phyloP scores from a whole-genome alignment of 2,329 filamentous ascomycete genomes.

The Colletotrichum sidae region DNA sequence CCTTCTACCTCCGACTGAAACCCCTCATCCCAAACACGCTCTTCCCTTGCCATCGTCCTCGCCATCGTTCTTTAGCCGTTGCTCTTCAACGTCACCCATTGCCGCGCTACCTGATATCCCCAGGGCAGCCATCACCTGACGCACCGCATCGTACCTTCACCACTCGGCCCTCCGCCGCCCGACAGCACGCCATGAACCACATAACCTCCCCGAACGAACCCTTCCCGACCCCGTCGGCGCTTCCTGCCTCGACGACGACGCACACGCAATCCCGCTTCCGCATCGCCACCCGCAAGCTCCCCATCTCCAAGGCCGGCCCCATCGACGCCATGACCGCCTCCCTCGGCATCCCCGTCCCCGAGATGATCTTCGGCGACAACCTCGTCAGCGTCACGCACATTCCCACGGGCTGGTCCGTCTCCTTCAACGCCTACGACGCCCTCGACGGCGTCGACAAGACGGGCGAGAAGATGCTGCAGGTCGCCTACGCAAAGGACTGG shows the following conservation, averaged over 20 bases:
- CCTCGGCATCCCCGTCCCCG: slow-evolving; percentile 88
- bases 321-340: slow-evolving; percentile 86
- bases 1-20: slow-evolving; percentile 27
- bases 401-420: slow-evolving; percentile 80
- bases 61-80: too few relatives aligned
- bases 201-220: slow-evolving; percentile 59
- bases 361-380: slow-evolving; percentile 99
- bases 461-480: slow-evolving; percentile 88
- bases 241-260: slow-evolving; percentile 65
- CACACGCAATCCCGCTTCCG: slow-evolving; percentile 75
- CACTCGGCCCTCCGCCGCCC: too few relatives aligned
- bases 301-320: slow-evolving; percentile 90
- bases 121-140: too few relatives aligned
- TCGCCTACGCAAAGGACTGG: slow-evolving; percentile 94
- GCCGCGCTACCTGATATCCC: too few relatives aligned
- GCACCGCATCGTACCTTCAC: too few relatives aligned
- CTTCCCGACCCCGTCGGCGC: slow-evolving; percentile 63
- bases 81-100: too few relatives aligned
- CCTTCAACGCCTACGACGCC: slow-evolving; percentile 88
- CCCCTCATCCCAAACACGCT: not conserved
- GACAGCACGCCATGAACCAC: slow-evolving; percentile 49
- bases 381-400: slow-evolving; percentile 79
- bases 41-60: too few relatives aligned
- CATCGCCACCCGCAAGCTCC: slow-evolving; percentile 87
- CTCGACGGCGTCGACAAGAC: slow-evolving; percentile 96